A percentile compares a stretch with the other conserved stretches of the same genome.
Evolutionary conservation across 768 basidiomycete genomes (phyloP).

Genomic region (Termitomyces titanicus): DNA sequence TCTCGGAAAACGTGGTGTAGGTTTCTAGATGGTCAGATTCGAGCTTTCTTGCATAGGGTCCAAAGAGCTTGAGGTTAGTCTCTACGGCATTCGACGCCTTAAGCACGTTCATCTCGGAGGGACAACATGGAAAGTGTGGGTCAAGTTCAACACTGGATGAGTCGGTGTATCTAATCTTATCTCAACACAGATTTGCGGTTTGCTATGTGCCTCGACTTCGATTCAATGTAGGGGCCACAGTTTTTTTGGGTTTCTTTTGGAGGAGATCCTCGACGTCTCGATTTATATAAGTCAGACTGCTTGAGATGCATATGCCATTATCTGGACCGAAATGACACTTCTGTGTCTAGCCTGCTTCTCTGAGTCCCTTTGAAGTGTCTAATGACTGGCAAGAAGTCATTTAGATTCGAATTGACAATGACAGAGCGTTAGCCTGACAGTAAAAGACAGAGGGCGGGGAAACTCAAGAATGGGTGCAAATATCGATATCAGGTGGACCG

Average conservation of each 20-base stretch:
- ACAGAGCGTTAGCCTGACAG: no score
- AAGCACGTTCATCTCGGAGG: conserved; percentile 5
- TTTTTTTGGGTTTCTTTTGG: conserved; percentile 1
- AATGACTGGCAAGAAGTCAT: background rate
- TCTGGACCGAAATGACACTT: background rate
- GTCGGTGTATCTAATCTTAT: conserved; percentile 10
- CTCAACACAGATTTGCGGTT: background rate
- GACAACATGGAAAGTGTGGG: conserved; percentile 2
- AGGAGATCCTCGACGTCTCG: background rate
- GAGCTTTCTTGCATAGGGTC: conserved; percentile 29
- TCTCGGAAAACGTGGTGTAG: conserved; percentile 27
- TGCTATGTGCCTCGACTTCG: no score
- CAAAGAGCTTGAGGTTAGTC: conserved; percentile 37
- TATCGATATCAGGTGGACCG: conserved; percentile 10
- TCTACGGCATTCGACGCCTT: conserved; percentile 13
- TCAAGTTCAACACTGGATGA: no score
- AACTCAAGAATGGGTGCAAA: conserved; percentile 2
- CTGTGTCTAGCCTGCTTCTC: background rate
- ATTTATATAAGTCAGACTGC: no score
- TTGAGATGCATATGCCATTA: background rate
- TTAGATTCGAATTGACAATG: background rate
- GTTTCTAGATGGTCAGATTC: conserved; percentile 20
- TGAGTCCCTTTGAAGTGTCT: background rate
- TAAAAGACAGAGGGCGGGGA: background rate
- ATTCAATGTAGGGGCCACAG: no score